Base-by-base conservation (phyloP, 176 grass and related monocot species). In the Ensete ventricosum region DNA sequence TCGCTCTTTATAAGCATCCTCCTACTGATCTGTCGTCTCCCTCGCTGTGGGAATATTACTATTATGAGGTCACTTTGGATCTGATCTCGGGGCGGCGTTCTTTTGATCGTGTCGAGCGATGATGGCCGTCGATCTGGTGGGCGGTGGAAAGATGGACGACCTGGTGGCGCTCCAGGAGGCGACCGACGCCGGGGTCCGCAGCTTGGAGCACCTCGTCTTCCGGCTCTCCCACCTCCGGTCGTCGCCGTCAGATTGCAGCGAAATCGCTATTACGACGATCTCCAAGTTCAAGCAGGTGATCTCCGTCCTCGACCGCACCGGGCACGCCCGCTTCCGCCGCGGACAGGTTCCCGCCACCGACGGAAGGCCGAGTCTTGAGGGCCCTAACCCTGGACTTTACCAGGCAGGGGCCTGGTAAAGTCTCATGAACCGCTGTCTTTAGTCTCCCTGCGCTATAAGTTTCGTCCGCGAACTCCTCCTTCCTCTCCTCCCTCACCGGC, bases 211-310 rank as follows among this genome's bases (percentile, higher is more conserved):
- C 17, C 85, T 96, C 0, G 89, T 96, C 7, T 86, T 82, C 22
- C 82, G 86, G 54, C 85, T 96, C 23, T 87, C 92, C 26, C 34
- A 73, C 9, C 78, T 43, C 34, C 34, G 19, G 80, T 14, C 66
- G 48, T 63, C 69, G 2, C 78, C 55, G 55, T 85, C 81, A 54
- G 83, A 90, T 52, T 84, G 91, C 64, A 85, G 87, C 0, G 89
- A 96, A 87, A 96, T 92, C 73, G 89, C 89, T 0, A 89, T 90
- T 78, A 85, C 89, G 87, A 88, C 93, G 53, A 81, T 96, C 69
- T 88, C 87, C 50, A 92, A 81, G 85, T 96, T 96, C 64, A 86
- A 87, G 67, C 92, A 96, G 87, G 87, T 96, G 49, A 96, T 96
- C 66, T 92, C 89, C 51, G 85, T 92, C 76, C 93, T 96, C 3